Percentiles rank a stretch among this genome's conserved stretches.
Conservation (phyloP, 495 filamentous ascomycete species). For the Penicillium pancosmium region DNA sequence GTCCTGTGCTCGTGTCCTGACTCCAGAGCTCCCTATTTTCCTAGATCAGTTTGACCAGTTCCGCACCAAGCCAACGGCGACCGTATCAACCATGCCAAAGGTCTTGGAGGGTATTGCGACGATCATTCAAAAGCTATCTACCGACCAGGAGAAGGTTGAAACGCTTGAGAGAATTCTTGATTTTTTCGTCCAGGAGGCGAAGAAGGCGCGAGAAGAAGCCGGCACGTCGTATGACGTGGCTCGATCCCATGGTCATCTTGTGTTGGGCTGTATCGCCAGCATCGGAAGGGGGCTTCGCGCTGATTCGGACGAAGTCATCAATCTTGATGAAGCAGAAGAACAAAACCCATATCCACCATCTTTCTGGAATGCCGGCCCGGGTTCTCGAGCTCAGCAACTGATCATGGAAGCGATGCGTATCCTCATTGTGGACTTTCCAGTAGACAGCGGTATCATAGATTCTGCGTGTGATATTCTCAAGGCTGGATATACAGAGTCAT, state of each 20-base stretch:
- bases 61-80: conserved; percentile 58
- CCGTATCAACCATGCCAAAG: conserved; percentile 73
- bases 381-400: conserved; percentile 55
- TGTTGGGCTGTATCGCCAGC: conserved; percentile 71
- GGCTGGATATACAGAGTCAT: conserved; percentile 76
- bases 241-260: conserved; percentile 60
- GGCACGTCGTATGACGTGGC: conserved; percentile 45
- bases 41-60: conserved; percentile 75
- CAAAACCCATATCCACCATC: conserved; percentile 41
- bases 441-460: conserved; percentile 72
- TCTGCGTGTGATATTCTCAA: conserved; percentile 74
- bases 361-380: conserved; percentile 64
- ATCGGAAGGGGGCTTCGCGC: conserved; percentile 81
- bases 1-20: conserved; percentile 73
- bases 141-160: conserved; percentile 61
- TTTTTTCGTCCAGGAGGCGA: conserved; percentile 54
- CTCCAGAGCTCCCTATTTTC: conserved; percentile 72
- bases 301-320: conserved; percentile 69
- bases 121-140: conserved; percentile 76
- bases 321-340: conserved; percentile 55
- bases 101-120: conserved; percentile 82
- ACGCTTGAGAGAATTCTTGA: conserved; percentile 66
- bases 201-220: conserved; percentile 39
- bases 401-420: conserved; percentile 57
- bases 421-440: conserved; percentile 55